Evolutionary conservation across 2,329 filamentous ascomycete species (phyloP).

Genomic region (Alternaria sp.): DNA sequence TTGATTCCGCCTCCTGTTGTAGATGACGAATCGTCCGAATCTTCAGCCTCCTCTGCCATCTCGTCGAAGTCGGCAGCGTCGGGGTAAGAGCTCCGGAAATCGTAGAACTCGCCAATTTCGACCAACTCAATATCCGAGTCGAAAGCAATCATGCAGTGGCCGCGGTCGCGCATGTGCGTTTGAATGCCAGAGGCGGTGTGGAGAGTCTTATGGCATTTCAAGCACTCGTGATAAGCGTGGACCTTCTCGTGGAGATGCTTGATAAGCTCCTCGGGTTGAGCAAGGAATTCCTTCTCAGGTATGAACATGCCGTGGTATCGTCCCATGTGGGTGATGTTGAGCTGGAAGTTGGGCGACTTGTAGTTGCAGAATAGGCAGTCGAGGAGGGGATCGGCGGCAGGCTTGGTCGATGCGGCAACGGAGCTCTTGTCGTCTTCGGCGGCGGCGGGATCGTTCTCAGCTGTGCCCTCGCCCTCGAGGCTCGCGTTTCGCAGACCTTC

Average conservation of each 20-base stretch:
- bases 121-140: constrained; percentile 87
- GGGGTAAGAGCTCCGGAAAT: constrained; percentile 94
- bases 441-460: constrained; percentile 43
- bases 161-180: constrained; percentile 96
- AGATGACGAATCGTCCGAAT: constrained; percentile 55
- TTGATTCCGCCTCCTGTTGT: constrained; percentile 67
- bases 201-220: constrained; percentile 86
- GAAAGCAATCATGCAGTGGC: constrained; percentile 96
- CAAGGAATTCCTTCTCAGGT: constrained; percentile 83
- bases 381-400: constrained; percentile 49
- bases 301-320: constrained; percentile 95
- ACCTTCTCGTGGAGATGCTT: constrained; percentile 81
- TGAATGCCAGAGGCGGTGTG: constrained; percentile 80
- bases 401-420: constrained; percentile 35
- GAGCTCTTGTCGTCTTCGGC: constrained; percentile 52
- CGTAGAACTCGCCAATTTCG: constrained; percentile 94
- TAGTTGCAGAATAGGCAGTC: constrained; percentile 93
- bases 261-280: constrained; percentile 81
- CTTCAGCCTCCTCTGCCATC: constrained; percentile 45
- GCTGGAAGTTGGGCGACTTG: constrained; percentile 73
- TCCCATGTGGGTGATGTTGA: constrained; percentile 89
- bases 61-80: constrained; percentile 72
- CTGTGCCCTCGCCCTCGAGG: constrained; percentile 52
- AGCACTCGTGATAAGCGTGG: constrained; percentile 78
- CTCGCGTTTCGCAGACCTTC: constrained; percentile 75